Evolutionary conservation across 2,329 filamentous ascomycete genomes (phyloP).

Genomic region (Tolypocladium ophioglossoides): DNA sequence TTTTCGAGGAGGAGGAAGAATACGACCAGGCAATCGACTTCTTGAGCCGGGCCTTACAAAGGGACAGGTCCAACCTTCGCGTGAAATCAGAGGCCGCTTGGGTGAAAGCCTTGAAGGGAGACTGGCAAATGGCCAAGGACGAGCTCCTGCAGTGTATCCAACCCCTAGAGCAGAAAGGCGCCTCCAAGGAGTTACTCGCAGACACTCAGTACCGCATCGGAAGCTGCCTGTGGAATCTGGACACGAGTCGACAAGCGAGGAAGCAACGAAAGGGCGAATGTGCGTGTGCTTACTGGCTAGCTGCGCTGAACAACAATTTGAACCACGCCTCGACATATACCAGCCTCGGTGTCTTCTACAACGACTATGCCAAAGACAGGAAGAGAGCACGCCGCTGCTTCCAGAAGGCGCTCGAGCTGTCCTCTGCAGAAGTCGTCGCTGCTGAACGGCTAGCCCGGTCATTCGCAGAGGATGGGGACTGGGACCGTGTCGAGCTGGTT

Average conservation of each 20-base stretch:
- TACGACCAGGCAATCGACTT: conserved; percentile 75
- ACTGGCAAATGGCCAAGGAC: conserved; percentile 55
- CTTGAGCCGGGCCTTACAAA: conserved; percentile 61
- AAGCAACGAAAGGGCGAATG: conserved; percentile 60
- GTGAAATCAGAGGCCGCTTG: conserved; percentile 83
- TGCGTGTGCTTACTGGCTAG: conserved; percentile 75
- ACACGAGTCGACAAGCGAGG: conserved; percentile 61
- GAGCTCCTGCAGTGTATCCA: conserved; percentile 63
- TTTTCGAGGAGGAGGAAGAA: conserved; percentile 88
- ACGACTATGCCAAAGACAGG: conserved; percentile 81
- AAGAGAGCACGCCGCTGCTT: conserved; percentile 85
- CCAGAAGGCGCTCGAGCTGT: conserved; percentile 91
- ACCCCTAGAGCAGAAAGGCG: conserved; percentile 50
- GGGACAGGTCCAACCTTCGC: conserved; percentile 63
- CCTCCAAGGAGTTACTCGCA: conserved; percentile 61
- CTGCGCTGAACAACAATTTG: conserved; percentile 74
- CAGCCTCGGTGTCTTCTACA: conserved; percentile 80
- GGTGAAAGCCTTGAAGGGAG: conserved; percentile 76
- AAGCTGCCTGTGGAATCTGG: conserved; percentile 75
- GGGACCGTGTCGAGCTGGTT: conserved; percentile 92
- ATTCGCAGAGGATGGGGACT: conserved; percentile 85
- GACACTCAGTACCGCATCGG: conserved; percentile 82
- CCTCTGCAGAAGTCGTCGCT: conserved; percentile 72
- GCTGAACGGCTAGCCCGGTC: conserved; percentile 77
- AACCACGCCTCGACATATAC: conserved; percentile 89